Evolutionary conservation across 2,329 filamentous ascomycete genomes (phyloP).

Genomic region (Pseudogymnoascus sp.): DNA sequence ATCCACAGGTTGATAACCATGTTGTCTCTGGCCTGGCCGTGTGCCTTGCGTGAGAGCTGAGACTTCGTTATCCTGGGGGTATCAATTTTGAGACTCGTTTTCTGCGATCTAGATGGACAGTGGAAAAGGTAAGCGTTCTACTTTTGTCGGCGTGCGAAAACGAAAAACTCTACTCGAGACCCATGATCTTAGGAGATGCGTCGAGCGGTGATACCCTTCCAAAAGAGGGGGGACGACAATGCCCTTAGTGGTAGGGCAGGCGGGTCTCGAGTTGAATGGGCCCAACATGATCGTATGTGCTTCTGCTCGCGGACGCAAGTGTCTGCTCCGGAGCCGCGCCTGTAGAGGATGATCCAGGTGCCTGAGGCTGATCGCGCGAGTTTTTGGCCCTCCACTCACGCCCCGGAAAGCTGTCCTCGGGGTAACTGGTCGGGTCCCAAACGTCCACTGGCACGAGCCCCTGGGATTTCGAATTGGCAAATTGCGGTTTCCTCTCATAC

Average conservation of each 20-base stretch:
- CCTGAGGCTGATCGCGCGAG: background rate
- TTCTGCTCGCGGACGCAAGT: background rate
- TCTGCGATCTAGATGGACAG: constrained; percentile 8
- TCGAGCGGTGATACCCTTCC: background rate
- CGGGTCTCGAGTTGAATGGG: no score
- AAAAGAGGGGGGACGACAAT: no score
- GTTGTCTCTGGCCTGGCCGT: background rate
- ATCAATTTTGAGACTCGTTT: background rate
- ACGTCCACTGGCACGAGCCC: background rate
- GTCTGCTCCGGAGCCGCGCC: background rate
- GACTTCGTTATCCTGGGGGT: background rate
- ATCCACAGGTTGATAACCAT: background rate
- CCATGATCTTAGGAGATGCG: background rate
- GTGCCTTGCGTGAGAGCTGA: background rate
- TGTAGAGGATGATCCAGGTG: background rate
- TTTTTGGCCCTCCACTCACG: no score
- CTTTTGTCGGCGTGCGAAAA: background rate
- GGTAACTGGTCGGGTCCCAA: background rate
- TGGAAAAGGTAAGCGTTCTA: background rate
- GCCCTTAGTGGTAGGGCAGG: no score
- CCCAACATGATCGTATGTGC: background rate
- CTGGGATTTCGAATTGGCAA: background rate
- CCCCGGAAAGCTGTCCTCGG: background rate
- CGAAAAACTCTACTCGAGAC: background rate
- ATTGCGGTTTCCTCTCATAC: background rate